These are phyloP conservation scores for Excoecaria cochinchinensis DNA, from an alignment of 345 rosid species.

Conservation along the genomic window DNA sequence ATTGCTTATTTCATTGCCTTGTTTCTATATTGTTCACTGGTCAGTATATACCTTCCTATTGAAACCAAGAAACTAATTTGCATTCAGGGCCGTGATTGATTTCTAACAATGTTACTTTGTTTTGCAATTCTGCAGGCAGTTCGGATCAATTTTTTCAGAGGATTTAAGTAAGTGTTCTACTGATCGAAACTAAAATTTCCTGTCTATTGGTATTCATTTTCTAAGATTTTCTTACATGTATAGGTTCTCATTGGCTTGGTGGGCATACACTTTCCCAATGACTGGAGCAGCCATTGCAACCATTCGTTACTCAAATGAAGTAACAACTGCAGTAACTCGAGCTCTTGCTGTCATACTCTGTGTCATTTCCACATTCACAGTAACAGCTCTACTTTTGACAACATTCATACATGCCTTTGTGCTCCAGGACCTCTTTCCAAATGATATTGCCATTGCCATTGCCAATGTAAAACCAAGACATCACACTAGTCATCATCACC, in stretches of 20 bases:
- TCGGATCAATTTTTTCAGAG: constrained; percentile 71
- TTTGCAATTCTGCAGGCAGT: constrained; percentile 57
- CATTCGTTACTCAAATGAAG: constrained; percentile 57
- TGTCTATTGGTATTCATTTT: not conserved
- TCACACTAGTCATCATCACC: constrained; percentile 1
- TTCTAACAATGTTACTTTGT: constrained; percentile 1
- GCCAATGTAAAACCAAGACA: constrained; percentile 49
- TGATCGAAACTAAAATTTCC: not conserved
- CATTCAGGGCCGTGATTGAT: not conserved
- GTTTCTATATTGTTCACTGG: constrained; percentile 86
- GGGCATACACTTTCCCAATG: constrained; percentile 93
- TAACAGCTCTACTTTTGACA: constrained; percentile 45
- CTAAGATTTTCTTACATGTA: not conserved
- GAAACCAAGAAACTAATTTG: too few species aligned
- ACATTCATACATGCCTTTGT: constrained; percentile 47
- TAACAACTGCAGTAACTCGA: constrained; percentile 41
- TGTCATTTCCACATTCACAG: constrained; percentile 46
- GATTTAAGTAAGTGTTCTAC: constrained; percentile 53
- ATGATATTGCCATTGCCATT: constrained; percentile 75
- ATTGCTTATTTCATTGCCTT: constrained; percentile 81
- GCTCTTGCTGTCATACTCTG: constrained; percentile 42
- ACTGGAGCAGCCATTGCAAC: constrained; percentile 69
- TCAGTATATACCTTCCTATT: constrained; percentile 20
- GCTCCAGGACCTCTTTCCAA: constrained; percentile 43
- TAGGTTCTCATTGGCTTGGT: constrained; percentile 90